Evolutionary conservation across 2,329 filamentous ascomycete genomes (phyloP).

Genomic region (Tothia fuscella): DNA sequence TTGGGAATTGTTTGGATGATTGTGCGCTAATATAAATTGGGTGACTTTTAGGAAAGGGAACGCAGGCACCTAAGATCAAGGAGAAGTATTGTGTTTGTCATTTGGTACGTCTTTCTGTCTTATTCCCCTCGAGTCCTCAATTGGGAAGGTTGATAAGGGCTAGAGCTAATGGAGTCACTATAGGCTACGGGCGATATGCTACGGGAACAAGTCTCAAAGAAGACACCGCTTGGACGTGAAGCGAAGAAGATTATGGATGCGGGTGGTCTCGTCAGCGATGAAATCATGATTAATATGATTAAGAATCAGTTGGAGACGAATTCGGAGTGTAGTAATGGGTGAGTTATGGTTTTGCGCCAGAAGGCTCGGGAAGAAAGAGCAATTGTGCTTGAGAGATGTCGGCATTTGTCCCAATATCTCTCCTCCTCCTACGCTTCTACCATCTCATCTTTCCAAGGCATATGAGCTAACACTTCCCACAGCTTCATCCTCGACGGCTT

Average conservation of each 20-base stretch:
- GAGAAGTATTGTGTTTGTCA: slow-evolving; percentile 97
- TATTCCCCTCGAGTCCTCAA: not conserved
- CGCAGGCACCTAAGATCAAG: slow-evolving; percentile 95
- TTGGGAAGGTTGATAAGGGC: slow-evolving; percentile 12
- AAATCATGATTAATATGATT: slow-evolving; percentile 99
- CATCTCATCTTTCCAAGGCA: too few relatives aligned
- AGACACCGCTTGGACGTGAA: slow-evolving; percentile 85
- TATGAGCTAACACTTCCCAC: slow-evolving; percentile 9
- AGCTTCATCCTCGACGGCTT: slow-evolving; percentile 99
- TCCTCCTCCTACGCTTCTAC: too few relatives aligned
- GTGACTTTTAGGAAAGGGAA: slow-evolving; percentile 77
- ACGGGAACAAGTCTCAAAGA: slow-evolving; percentile 93
- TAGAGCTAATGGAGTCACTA: slow-evolving; percentile 10
- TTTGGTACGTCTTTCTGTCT: slow-evolving; percentile 50
- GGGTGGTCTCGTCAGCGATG: slow-evolving; percentile 92
- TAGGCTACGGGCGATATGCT: slow-evolving; percentile 99
- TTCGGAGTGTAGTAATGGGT: slow-evolving; percentile 94
- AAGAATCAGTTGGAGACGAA: slow-evolving; percentile 92
- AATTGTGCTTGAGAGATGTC: not conserved
- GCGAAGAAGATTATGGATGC: slow-evolving; percentile 99
- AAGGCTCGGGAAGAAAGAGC: not conserved
- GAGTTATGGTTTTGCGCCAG: slow-evolving; percentile 22
- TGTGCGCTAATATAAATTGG: not conserved
- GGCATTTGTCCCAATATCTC: not conserved
- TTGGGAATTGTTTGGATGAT: too few relatives aligned